These are phyloP conservation scores for Melampsora occidentalis DNA, from an alignment of 1,284 basidiomycete species.

Conservation along the genomic window DNA sequence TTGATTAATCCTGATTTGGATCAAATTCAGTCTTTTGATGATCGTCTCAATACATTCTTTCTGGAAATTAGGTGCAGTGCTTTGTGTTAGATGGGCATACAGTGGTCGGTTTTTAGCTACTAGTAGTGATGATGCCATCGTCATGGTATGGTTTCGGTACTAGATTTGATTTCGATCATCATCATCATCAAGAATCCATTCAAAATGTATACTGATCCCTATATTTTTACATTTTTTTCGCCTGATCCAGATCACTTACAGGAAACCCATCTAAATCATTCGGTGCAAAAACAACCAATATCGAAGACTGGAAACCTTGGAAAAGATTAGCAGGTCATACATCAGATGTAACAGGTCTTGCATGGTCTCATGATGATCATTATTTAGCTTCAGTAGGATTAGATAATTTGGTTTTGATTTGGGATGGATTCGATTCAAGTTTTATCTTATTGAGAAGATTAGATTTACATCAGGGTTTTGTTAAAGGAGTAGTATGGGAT, in stretches of 20 bases:
- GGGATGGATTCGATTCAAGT: slow-evolving; percentile 72
- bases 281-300: slow-evolving; percentile 44
- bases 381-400: slow-evolving; percentile 91
- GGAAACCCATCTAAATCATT: neutral
- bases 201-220: neutral
- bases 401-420: slow-evolving; percentile 85
- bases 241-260: neutral
- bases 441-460: slow-evolving; percentile 72
- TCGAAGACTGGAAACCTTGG: slow-evolving; percentile 28
- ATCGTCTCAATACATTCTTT: too few relatives aligned
- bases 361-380: slow-evolving; percentile 87
- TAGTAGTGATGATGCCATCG: slow-evolving; percentile 90
- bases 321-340: slow-evolving; percentile 33
- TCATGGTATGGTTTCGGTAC: slow-evolving; percentile 96
- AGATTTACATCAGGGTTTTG: slow-evolving; percentile 87
- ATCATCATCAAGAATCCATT: slow-evolving; percentile 7
- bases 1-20: too few relatives aligned
- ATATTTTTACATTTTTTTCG: too few relatives aligned
- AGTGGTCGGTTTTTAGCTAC: slow-evolving; percentile 90
- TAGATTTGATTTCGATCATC: slow-evolving; percentile 50
- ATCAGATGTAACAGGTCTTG: slow-evolving; percentile 89
- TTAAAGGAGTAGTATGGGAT: slow-evolving; percentile 98
- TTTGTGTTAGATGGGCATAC: slow-evolving; percentile 93
- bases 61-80: slow-evolving; percentile 65
- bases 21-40: too few relatives aligned